A percentile compares a stretch with the other conserved stretches of the same genome.
Conservation (phyloP, 148 eudicot genomes). For the Cornus suecica region DNA sequence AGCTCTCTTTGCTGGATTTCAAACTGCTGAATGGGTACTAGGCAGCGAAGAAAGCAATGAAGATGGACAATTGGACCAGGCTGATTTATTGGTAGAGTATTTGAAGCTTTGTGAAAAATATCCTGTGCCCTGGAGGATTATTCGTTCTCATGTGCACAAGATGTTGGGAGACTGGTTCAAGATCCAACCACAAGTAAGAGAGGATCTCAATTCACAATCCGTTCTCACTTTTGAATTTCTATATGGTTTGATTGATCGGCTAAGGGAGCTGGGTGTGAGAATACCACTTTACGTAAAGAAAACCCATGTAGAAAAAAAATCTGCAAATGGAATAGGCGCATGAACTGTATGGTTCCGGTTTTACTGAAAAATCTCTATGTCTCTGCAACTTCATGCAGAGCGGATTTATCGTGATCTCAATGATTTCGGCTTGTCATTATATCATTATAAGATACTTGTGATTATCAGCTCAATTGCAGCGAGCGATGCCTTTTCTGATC, state of each 20-base stretch:
- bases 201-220: constrained; percentile 67
- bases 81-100: constrained; percentile 67
- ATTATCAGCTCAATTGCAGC: background rate
- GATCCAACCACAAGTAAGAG: constrained; percentile 70
- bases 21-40: constrained; percentile 76
- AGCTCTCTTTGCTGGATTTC: constrained; percentile 85
- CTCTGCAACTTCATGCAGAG: background rate
- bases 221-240: constrained; percentile 75
- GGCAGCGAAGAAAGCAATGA: constrained; percentile 27
- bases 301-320: background rate
- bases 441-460: background rate
- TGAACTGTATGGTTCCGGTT: constrained; percentile 2
- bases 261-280: constrained; percentile 55
- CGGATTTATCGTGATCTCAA: background rate
- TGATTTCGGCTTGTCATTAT: background rate
- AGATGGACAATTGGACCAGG: constrained; percentile 64
- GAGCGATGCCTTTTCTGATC: background rate
- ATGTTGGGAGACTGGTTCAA: constrained; percentile 92
- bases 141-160: constrained; percentile 88
- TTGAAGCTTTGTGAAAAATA: constrained; percentile 74
- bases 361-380: background rate
- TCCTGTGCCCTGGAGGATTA: constrained; percentile 96
- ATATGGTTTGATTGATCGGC: constrained; percentile 55
- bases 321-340: constrained; percentile 20
- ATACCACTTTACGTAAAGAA: constrained; percentile 61